Evolutionary conservation across 108 stramenopile species (phyloP).

Genomic region (Fragilariopsis cylindrus): DNA sequence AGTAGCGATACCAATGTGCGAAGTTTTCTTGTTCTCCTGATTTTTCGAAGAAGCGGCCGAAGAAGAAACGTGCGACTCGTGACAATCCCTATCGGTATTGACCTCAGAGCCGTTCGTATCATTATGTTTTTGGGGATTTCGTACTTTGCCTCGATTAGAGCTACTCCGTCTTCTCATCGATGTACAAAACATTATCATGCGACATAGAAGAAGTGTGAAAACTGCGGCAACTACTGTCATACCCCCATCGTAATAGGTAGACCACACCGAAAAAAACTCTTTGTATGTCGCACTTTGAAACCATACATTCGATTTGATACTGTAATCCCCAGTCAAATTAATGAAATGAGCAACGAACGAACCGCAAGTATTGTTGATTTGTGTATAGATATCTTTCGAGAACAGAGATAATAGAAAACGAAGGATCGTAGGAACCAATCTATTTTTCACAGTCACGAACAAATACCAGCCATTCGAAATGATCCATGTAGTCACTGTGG

Average conservation of each 20-base stretch:
- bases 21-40: neutral
- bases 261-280: slow-evolving; percentile 10
- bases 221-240: neutral
- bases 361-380: too few relatives aligned
- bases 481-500: neutral
- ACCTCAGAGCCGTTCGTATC: too few relatives aligned
- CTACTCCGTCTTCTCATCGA: neutral
- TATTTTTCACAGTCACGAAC: neutral
- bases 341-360: neutral
- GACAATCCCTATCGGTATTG: too few relatives aligned
- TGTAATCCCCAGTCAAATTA: neutral
- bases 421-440: neutral
- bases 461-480: neutral
- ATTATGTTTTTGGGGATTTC: too few relatives aligned
- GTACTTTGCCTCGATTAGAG: too few relatives aligned
- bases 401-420: neutral
- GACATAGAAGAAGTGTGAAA: neutral
- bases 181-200: neutral
- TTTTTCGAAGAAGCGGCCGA: neutral
- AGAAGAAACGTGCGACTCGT: neutral
- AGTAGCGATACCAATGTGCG: neutral
- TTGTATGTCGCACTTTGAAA: neutral
- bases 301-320: neutral
- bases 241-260: slow-evolving; percentile 11
- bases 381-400: neutral